These are phyloP conservation scores for Kodamaea sp. DNA, from an alignment of 1,139 yeast species.

Conservation along the genomic window DNA sequence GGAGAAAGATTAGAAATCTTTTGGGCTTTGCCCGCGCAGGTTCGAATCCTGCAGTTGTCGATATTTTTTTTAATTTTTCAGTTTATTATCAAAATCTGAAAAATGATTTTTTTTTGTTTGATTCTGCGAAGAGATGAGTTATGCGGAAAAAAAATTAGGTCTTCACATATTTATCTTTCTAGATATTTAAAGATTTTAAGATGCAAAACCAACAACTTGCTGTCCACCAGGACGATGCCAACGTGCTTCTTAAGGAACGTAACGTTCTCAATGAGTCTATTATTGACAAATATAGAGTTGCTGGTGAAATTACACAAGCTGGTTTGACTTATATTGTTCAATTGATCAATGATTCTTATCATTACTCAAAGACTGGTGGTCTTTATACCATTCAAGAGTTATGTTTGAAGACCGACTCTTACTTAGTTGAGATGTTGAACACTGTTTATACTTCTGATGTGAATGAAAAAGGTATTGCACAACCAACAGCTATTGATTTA, in stretches of 20 bases:
- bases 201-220: slow-evolving; percentile 50
- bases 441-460: slow-evolving; percentile 54
- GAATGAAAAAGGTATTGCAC: slow-evolving; percentile 82
- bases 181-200: not conserved
- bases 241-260: slow-evolving; percentile 68
- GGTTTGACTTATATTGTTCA: slow-evolving; percentile 64
- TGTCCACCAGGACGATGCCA: slow-evolving; percentile 67
- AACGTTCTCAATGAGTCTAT: slow-evolving; percentile 62
- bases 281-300: slow-evolving; percentile 78
- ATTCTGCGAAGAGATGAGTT: not conserved
- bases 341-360: slow-evolving; percentile 70
- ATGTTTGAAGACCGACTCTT: slow-evolving; percentile 78
- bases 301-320: slow-evolving; percentile 91
- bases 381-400: slow-evolving; percentile 63
- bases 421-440: slow-evolving; percentile 53
- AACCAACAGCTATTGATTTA: slow-evolving; percentile 85
- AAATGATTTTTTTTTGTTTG: too few relatives aligned
- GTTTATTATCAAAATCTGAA: too few relatives aligned
- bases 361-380: slow-evolving; percentile 44
- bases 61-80: slow-evolving; percentile 11
- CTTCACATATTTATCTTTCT: not conserved
- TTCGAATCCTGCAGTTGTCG: slow-evolving; percentile 51
- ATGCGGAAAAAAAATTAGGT: slow-evolving; percentile 2
- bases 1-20: slow-evolving; percentile 38
- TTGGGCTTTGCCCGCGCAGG: slow-evolving; percentile 56